phyloP scores from a whole-genome alignment of 192 early-diverging fungal species.

The Chytriomyces hyalinus region DNA sequence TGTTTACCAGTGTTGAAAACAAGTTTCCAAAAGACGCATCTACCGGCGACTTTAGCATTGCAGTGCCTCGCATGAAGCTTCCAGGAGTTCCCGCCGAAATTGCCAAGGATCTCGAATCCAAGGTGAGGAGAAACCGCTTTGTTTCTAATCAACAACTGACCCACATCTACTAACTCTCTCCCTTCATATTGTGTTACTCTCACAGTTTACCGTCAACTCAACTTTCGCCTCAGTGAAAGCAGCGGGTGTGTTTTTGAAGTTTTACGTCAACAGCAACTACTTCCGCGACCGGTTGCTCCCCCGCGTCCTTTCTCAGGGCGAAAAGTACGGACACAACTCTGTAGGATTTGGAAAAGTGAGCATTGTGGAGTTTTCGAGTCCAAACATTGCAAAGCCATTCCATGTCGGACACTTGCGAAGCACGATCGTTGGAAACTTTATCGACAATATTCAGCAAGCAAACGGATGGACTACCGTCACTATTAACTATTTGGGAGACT shows the following conservation, averaged over 20 bases:
- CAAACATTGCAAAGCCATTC: conserved; percentile 99
- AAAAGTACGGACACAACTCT: conserved; percentile 36
- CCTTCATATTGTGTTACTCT: too few species aligned
- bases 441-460: conserved; percentile 79
- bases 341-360: conserved; percentile 68
- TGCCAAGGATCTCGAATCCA: conserved; percentile 35
- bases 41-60: conserved; percentile 36
- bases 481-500: conserved; percentile 99
- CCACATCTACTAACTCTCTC: neutral
- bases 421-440: conserved; percentile 96
- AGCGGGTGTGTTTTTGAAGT: conserved; percentile 38
- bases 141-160: neutral
- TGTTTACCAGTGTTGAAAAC: conserved; percentile 20
- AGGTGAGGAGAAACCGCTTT: conserved; percentile 28
- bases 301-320: conserved; percentile 29
- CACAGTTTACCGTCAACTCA: neutral
- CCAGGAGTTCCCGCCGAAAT: conserved; percentile 38
- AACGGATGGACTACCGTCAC: conserved; percentile 89
- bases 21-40: conserved; percentile 36
- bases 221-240: conserved; percentile 21
- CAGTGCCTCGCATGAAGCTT: conserved; percentile 38
- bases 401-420: conserved; percentile 97
- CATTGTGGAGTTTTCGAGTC: conserved; percentile 91
- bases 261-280: conserved; percentile 33
- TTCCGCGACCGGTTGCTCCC: conserved; percentile 40